Conservation (phyloP, 192 early-diverging fungal species). For the Backusella psychrophila region DNA sequence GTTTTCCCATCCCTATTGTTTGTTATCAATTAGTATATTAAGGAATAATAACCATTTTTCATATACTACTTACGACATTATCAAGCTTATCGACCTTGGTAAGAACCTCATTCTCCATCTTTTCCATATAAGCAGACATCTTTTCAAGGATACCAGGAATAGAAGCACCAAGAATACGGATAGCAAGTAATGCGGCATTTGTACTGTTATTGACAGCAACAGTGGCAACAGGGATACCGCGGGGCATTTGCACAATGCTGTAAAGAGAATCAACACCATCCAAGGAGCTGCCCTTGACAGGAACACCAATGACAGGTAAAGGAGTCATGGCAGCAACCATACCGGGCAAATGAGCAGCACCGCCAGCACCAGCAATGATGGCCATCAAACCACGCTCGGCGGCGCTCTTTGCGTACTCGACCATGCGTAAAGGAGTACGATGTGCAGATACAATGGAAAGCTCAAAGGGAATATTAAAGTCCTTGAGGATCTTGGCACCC, state of each 20-base stretch:
- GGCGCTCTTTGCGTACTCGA: conserved; percentile 87
- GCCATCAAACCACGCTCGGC: conserved; percentile 89
- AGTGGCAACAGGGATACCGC: conserved; percentile 98
- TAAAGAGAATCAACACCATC: conserved; percentile 97
- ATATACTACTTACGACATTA: conserved; percentile 35
- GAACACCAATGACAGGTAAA: conserved; percentile 97
- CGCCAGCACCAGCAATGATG: conserved; percentile 98
- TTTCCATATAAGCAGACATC: conserved; percentile 76
- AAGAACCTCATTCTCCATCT: conserved; percentile 86
- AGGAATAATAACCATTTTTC: too few relatives aligned
- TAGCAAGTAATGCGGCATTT: conserved; percentile 93
- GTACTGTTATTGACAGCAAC: conserved; percentile 98
- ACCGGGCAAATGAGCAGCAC: conserved; percentile 97
- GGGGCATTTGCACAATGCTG: conserved; percentile 99
- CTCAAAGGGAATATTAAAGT: conserved; percentile 93
- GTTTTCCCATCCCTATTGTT: conserved; percentile 36
- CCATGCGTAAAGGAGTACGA: conserved; percentile 91
- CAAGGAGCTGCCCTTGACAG: conserved; percentile 87
- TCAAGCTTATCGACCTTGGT: conserved; percentile 84
- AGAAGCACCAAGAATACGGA: conserved; percentile 84
- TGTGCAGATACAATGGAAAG: conserved; percentile 97
- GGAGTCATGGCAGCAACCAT: conserved; percentile 99
- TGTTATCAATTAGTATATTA: neutral
- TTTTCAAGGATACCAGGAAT: conserved; percentile 73
- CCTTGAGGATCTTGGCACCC: conserved; percentile 84